phyloP scores from a whole-genome alignment of 2,329 filamentous ascomycete genomes.

The Fusarium longipes region DNA sequence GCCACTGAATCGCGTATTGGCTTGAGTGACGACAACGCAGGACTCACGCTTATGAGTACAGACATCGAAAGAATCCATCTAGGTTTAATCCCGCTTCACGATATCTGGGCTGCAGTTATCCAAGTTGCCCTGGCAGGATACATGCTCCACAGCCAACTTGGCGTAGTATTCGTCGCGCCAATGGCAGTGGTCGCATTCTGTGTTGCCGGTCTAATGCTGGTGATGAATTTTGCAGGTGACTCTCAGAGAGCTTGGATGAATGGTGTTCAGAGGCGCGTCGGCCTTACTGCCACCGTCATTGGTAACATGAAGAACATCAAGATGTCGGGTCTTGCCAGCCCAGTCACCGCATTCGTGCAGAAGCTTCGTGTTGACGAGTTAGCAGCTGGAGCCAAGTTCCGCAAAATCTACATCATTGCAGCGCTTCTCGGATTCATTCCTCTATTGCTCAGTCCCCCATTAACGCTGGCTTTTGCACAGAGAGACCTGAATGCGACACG shows the following conservation, averaged over 20 bases:
- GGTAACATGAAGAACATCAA: slow-evolving; percentile 50
- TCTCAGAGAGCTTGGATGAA: slow-evolving; percentile 53
- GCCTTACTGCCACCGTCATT: slow-evolving; percentile 47
- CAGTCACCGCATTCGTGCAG: slow-evolving; percentile 47
- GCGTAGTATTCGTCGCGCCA: slow-evolving; percentile 59
- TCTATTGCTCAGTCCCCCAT: slow-evolving; percentile 49
- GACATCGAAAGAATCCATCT: slow-evolving; percentile 57
- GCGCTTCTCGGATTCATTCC: slow-evolving; percentile 51
- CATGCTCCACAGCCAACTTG: slow-evolving; percentile 59
- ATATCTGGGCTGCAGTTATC: slow-evolving; percentile 54
- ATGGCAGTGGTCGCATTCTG: slow-evolving; percentile 55
- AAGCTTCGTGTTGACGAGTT: slow-evolving; percentile 47
- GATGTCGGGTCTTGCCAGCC: slow-evolving; percentile 45
- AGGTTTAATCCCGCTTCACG: slow-evolving; percentile 52
- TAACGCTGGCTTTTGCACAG: slow-evolving; percentile 49
- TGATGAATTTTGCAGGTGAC: slow-evolving; percentile 29
- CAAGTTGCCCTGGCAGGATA: slow-evolving; percentile 59
- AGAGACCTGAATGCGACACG: slow-evolving; percentile 41
- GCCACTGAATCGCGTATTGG: slow-evolving; percentile 47
- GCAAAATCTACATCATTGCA: slow-evolving; percentile 40
- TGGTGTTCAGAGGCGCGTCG: slow-evolving; percentile 50
- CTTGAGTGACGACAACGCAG: slow-evolving; percentile 51
- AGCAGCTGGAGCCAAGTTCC: slow-evolving; percentile 42
- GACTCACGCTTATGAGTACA: slow-evolving; percentile 60
- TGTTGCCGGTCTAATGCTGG: slow-evolving; percentile 25